Evolutionary conservation across 2,329 filamentous ascomycete genomes (phyloP), one percentile per base, ranked within the genome.

Genomic region (Dactylellina parvicollis): DNA sequence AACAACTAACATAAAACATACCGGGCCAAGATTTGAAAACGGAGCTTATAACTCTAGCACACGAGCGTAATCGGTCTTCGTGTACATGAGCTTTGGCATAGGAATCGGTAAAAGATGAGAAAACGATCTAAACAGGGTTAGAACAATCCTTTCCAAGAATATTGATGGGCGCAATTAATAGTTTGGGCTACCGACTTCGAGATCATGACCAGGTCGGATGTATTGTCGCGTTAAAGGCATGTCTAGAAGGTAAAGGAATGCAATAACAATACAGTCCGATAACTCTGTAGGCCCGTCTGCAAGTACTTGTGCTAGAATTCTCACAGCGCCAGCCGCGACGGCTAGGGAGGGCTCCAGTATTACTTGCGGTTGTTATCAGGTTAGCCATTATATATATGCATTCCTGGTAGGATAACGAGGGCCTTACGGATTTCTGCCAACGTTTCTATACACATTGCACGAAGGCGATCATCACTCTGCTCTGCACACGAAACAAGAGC

Each of bases 41-140:
- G 12, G 90, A 88, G n/a, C 92, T 87, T 69, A 99, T 93, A n/a
- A 96, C 92, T 78, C 91, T 92, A 8, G 92, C 90, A 77, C 95
- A 96, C 56, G 93, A 91, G 79, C 93, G 95, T 56, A 98, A 80
- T 75, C 85, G 85, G 52, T 89, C 87, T 78, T 86, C 87, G 75
- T 86, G 84, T 16, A 84, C 81, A 65, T 84, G 84, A 36, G 84
- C 82, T 67, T 77, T 78, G 1, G 83, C 81, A 47, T 85, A 81
- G 16, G 92, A 90, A 79, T 98, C 95, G 0, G 95, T 99, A 78
- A 99, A 98, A 14, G 92, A 89, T 1, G 92, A 93, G 79, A 99
- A 96, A 28, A 93, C 86, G 38, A 78, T 75, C 77, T 78, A 73
- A 38, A 10, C 1, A 20, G 26, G 22, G 20, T 20, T 18, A 8